Conservation (phyloP, 2,329 filamentous ascomycete species). For the Beauveria medogensis region DNA sequence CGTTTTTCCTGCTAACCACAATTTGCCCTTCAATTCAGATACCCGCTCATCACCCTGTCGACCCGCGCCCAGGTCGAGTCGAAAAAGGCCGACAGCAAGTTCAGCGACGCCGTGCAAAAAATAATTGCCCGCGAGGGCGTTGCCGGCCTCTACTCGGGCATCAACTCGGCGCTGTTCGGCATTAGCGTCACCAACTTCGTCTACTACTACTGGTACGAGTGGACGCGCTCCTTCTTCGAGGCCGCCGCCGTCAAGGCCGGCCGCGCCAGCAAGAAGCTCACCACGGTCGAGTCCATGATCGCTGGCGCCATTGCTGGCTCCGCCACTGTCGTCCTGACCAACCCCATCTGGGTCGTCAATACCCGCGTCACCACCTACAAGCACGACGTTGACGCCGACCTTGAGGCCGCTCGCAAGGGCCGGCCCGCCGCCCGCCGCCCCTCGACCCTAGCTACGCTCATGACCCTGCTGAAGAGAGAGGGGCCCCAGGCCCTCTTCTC, state of each 20-base stretch:
- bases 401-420: conserved; percentile 29
- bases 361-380: conserved; percentile 93
- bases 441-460: conserved; percentile 72
- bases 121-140: conserved; percentile 91
- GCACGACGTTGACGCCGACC: conserved; percentile 39
- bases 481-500: conserved; percentile 80
- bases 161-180: conserved; percentile 91
- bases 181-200: conserved; percentile 99
- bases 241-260: conserved; percentile 64
- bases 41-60: conserved; percentile 93
- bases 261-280: conserved; percentile 71
- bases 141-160: conserved; percentile 79
- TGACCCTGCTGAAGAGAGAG: conserved; percentile 74
- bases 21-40: conserved; percentile 41
- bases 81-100: conserved; percentile 78
- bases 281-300: conserved; percentile 87
- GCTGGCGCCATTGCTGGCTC: conserved; percentile 89
- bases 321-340: conserved; percentile 90
- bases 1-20: not conserved
- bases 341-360: conserved; percentile 99
- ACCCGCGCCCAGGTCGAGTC: conserved; percentile 97
- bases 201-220: conserved; percentile 99
- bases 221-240: conserved; percentile 83
- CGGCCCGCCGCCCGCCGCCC: conserved; percentile 35
- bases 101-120: conserved; percentile 70